Percentiles rank a stretch among this genome's conserved stretches.
Conservation (phyloP, 2,329 filamentous ascomycete genomes). For the Leptographium lundbergii region DNA sequence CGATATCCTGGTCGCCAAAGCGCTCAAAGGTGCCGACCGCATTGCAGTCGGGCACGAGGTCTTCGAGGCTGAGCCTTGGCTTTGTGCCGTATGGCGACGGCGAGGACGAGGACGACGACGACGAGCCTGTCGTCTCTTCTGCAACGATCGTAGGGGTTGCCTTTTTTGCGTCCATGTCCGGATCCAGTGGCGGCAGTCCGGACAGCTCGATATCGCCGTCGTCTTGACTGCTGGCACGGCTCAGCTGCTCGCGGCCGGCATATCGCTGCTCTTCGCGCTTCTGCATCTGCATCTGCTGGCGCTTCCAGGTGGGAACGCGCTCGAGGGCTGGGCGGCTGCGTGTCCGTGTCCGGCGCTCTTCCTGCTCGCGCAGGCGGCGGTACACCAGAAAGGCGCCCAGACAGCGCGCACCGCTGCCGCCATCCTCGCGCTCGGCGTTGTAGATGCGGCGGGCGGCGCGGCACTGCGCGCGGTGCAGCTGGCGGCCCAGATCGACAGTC, state of each 20-base stretch:
- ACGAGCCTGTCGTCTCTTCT: background rate
- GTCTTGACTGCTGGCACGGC: background rate
- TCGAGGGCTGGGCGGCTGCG: background rate
- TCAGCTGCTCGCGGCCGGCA: constrained; percentile 9
- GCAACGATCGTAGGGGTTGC: background rate
- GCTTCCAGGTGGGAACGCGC: constrained; percentile 14
- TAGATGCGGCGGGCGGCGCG: constrained; percentile 44
- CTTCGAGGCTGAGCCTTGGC: constrained; percentile 24
- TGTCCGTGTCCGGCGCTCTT: constrained; percentile 15
- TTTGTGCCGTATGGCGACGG: constrained; percentile 2
- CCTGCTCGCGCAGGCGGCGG: constrained; percentile 31
- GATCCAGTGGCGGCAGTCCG: background rate
- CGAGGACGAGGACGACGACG: background rate
- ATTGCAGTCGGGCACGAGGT: constrained; percentile 36
- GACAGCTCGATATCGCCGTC: constrained; percentile 7
- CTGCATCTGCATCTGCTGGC: constrained; percentile 11
- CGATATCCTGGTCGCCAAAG: constrained; percentile 39
- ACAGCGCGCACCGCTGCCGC: constrained; percentile 29
- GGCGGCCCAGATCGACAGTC: constrained; percentile 32
- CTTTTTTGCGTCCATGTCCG: background rate
- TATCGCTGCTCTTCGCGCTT: constrained; percentile 4
- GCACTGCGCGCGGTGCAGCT: constrained; percentile 46
- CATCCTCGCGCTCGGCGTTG: constrained; percentile 31
- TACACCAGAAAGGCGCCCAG: constrained; percentile 44
- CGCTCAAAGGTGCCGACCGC: constrained; percentile 42